Evolutionary conservation across 1,284 basidiomycete genomes (phyloP), one percentile per base, ranked within the genome.

Genomic region (Puccinia horiana): DNA sequence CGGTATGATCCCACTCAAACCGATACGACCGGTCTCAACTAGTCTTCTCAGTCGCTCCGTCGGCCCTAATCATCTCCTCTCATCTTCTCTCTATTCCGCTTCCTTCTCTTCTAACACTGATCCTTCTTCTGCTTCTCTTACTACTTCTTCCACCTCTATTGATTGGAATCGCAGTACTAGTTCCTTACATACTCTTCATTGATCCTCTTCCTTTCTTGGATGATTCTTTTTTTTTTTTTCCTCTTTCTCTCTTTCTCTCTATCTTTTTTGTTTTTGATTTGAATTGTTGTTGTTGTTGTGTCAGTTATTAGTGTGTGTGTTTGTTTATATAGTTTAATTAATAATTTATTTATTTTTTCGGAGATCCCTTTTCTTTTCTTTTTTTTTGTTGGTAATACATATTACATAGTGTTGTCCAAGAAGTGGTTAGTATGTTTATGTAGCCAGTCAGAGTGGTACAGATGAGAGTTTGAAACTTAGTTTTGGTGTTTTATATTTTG

Each of bases 141-240:
- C 35, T 63, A 20, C 63, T 9, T 40, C 63, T 26, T 40, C 32
- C 63, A n/a, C 40, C 40, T 40, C 35, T 18, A 18, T 49, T 14
- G 69, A 49, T 49, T 72, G 37, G 44, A 72, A 72, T 37, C 69
- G 40, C 23, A 44, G 40, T 26, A 44, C 40, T 29, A 72, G 44
- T n/a, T 72, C 69, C 18, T 72, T 72, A 29, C 40, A 72, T 72
- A 72, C 69, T 32, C 37, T 72, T 8, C 40, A 72, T 72, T 72
- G 26, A 44, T 72, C 37, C 42, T 49, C 69, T 72, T 42, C 18
- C 12, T 29, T 32, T 29, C 42, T 29, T 44, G 9, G 42, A 8
- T n/a, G 20, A 16, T 72, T n/a, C 26, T n/a, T 72, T 16, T 72
- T 26, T 49, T 42, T 49, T n/a, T 69, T n/a, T 72, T n/a, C 26